Conservation (phyloP, 495 filamentous ascomycete species). For the Evernia prunastri region DNA sequence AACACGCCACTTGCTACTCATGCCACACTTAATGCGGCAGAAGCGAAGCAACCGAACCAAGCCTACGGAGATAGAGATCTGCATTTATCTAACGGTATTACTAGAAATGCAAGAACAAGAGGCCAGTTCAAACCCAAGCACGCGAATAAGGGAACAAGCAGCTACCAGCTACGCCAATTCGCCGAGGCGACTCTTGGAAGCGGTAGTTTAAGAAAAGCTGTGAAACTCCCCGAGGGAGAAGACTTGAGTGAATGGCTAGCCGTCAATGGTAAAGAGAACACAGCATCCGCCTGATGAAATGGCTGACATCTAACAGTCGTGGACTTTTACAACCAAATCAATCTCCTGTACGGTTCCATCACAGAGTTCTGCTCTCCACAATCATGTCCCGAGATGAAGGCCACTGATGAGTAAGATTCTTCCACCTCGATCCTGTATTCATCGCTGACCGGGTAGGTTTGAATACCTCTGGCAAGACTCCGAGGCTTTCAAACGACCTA, state of each 20-base stretch:
- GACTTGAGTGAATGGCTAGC: conserved; percentile 97
- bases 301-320: conserved; percentile 46
- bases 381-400: conserved; percentile 98
- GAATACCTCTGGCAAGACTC: conserved; percentile 98
- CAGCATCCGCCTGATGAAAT: neutral
- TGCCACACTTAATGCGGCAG: neutral
- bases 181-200: conserved; percentile 94
- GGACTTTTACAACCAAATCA: conserved; percentile 99
- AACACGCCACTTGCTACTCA: neutral
- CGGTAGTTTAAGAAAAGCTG: conserved; percentile 90
- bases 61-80: conserved; percentile 12
- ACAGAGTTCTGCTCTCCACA: conserved; percentile 98
- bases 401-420: conserved; percentile 82
- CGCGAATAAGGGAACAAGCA: conserved; percentile 79
- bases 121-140: conserved; percentile 89
- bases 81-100: conserved; percentile 36
- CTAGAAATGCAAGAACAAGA: conserved; percentile 80
- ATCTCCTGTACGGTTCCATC: conserved; percentile 95
- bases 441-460: conserved; percentile 52
- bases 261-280: conserved; percentile 68
- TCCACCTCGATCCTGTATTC: neutral
- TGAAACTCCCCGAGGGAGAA: conserved; percentile 93
- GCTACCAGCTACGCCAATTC: conserved; percentile 95
- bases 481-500: conserved; percentile 86
- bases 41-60: neutral